Base-by-base conservation (phyloP, 805 yeast genomes). In the Maudiozyma serrabonitensis region DNA sequence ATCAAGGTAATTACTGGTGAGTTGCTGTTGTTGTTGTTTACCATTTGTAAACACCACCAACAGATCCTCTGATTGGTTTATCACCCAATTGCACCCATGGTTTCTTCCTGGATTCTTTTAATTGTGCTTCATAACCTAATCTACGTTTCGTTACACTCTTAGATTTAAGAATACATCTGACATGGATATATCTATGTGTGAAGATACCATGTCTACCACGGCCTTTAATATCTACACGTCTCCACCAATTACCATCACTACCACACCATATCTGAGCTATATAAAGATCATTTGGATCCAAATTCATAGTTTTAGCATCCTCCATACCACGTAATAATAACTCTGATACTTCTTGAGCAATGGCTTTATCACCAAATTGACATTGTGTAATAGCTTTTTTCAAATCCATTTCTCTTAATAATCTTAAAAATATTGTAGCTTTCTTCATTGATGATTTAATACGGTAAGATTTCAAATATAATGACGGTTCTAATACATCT, bases 201-300 rank as follows among this genome's bases (percentile, higher is more conserved):
- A 85, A 76, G 50, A 86, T 69, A 63, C 98, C 98, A 19, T 78
- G 74, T 67, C 96, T 80, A 55, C 96, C 96, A 71, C 98, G 81
- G 55, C 93, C 96, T 71, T 88, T 89, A 63, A 76, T 75, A 58
- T 91, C 96, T 9, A 81, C 67, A 64, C 93, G 77, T 65, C 79
- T 82, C 28, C 63, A 59, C 82, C 84, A 80, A 46, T 69, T 61
- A 19, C 95, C 96, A 66, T 91, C 98, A 50, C 89, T 81, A 41
- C 96, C 97, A 26, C 81, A 81, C 97, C 97, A 91, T 51, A 89
- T 79, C 61, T 86, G 86, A 42, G 82, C 79, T 50, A 91, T 76
- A 59, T 83, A 87, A 41, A 89, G 65, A 38, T 76, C 76, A 51
- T 82, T 77, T 23, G 80, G 76, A 52, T 81, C 68, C 52, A 84